Percentiles rank a stretch among this genome's conserved stretches.
Evolutionary conservation across 192 early-diverging fungal genomes (phyloP).

Genomic region (Funneliformis mosseae): DNA sequence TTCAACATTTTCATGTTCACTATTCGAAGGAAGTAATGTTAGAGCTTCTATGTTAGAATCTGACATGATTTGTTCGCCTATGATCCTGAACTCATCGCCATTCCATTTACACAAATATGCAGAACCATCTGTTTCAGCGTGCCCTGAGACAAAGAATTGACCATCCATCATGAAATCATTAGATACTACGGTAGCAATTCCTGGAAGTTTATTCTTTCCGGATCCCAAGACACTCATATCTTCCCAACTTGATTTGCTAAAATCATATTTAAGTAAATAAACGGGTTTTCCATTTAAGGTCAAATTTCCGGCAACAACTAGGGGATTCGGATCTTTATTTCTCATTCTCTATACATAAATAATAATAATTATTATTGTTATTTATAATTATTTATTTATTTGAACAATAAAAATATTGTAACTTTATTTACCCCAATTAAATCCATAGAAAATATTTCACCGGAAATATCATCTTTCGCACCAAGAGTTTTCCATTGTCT

Average conservation of each 20-base stretch:
- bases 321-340: background rate
- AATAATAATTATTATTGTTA: background rate
- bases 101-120: constrained; percentile 59
- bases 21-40: constrained; percentile 6
- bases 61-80: constrained; percentile 27
- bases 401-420: background rate
- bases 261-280: constrained; percentile 56
- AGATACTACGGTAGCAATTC: constrained; percentile 53
- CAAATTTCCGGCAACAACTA: constrained; percentile 48
- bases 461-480: constrained; percentile 29
- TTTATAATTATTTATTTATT: background rate
- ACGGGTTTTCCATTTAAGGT: constrained; percentile 36
- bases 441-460: constrained; percentile 39
- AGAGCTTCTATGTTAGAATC: constrained; percentile 2
- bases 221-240: background rate
- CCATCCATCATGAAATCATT: constrained; percentile 33
- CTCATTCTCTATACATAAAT: background rate
- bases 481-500: constrained; percentile 35
- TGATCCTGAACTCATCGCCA: constrained; percentile 44
- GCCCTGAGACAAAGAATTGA: constrained; percentile 42
- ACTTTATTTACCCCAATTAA: constrained; percentile 32
- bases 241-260: constrained; percentile 48
- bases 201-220: constrained; percentile 41
- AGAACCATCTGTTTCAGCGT: too few relatives aligned
- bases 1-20: constrained; percentile 22